Base-by-base conservation (phyloP, 2,329 filamentous ascomycete genomes). In the Mycogone perniciosa region DNA sequence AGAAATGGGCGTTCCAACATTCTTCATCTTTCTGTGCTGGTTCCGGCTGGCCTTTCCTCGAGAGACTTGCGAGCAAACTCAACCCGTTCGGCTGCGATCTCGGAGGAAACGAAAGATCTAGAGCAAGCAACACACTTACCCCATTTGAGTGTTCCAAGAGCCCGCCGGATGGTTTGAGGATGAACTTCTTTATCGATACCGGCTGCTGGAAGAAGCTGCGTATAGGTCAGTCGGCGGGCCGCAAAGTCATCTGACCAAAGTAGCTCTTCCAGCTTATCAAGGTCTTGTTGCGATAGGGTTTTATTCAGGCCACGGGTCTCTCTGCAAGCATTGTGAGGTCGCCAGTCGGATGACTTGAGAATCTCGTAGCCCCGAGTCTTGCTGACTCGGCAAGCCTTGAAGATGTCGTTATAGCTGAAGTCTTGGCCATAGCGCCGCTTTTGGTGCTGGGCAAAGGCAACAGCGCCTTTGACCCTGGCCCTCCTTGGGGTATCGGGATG, bases 81-180 rank as follows among this genome's bases (percentile, higher is more conserved):
- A n/a, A n/a, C n/a, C n/a, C n/a, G n/a, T n/a, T n/a, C n/a, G n/a
- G n/a, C n/a, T n/a, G n/a, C n/a, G n/a, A n/a, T n/a, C n/a, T n/a
- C n/a, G n/a, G n/a, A n/a, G n/a, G n/a, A n/a, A n/a, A n/a, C n/a
- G 64, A 64, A 40, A 27, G 10, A 26, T 31, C 13, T 33, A 34
- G 31, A 31, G 31, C 42, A 44, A 20, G 42, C 31, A 34, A 44
- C 26, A 6, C 42, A 44, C 7, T 34, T 44, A 13, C 42, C 7
- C 42, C 42, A 44, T 26, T 44, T 6, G 7, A 30, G 31, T 26
- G 31, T 44, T 8, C 42, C 42, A 20, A 44, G 13, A 20, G 31
- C 31, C 7, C 42, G 31, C 2, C 8, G 5, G 13, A 44, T 31
- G 2, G 31, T 44, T 26, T 9, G 2, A 34, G 8, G n/a, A 11